phyloP scores from a whole-genome alignment of 768 basidiomycete species.

The Zangia roseola region DNA sequence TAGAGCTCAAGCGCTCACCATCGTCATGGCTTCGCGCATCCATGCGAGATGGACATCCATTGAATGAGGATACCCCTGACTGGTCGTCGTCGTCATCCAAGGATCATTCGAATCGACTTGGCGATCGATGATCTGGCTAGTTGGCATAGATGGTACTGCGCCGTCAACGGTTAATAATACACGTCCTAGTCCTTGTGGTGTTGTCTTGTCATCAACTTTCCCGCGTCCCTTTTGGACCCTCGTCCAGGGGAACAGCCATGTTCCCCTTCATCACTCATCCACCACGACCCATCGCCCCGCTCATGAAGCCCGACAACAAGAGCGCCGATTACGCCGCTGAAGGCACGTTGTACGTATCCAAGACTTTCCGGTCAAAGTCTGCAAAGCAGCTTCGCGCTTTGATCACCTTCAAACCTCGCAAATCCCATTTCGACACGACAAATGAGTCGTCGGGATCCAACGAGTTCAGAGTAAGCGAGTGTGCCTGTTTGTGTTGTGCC shows the following conservation, averaged over 20 bases:
- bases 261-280: constrained; percentile 2
- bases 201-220: constrained; percentile 9
- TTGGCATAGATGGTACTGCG: no score
- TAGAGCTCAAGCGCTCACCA: constrained; percentile 54
- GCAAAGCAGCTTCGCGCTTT: constrained; percentile 80
- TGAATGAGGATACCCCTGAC: no score
- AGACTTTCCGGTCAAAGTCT: constrained; percentile 68
- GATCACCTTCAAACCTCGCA: constrained; percentile 83
- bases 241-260: constrained; percentile 1
- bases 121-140: no score
- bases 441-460: constrained; percentile 75
- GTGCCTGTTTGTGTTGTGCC: neutral
- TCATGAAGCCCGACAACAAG: constrained; percentile 14
- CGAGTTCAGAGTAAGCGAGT: constrained; percentile 67
- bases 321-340: constrained; percentile 44
- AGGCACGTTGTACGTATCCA: constrained; percentile 73
- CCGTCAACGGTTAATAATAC: neutral
- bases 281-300: neutral
- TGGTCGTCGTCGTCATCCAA: no score
- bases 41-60: constrained; percentile 46
- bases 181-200: neutral
- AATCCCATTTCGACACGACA: constrained; percentile 79
- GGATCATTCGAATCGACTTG: no score
- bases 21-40: constrained; percentile 82
- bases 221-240: constrained; percentile 1